These are phyloP conservation scores for Tardiomyces depauwii DNA, from an alignment of 1,139 yeast species.

Conservation along the genomic window DNA sequence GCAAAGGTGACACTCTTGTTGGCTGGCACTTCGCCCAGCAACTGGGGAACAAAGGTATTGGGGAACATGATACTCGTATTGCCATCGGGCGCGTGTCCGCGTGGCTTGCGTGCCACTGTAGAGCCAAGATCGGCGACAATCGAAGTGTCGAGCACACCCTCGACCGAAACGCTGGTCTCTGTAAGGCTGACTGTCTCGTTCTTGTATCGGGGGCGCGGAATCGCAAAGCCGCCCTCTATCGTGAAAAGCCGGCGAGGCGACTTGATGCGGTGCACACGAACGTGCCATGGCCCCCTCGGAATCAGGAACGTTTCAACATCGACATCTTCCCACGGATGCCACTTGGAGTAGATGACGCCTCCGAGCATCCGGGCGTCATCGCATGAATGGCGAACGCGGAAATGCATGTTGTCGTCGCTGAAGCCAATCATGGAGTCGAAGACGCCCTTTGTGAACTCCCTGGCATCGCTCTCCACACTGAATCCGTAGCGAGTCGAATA, in stretches of 20 bases:
- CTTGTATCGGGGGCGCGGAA: background rate
- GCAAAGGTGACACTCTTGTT: slow-evolving; percentile 6
- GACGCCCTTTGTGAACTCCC: slow-evolving; percentile 14
- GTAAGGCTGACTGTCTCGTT: slow-evolving; percentile 4
- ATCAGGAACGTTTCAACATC: slow-evolving; percentile 19
- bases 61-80: slow-evolving; percentile 20
- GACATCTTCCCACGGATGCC: slow-evolving; percentile 20
- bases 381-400: slow-evolving; percentile 11
- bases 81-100: slow-evolving; percentile 18
- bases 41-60: slow-evolving; percentile 12
- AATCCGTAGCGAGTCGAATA: slow-evolving; percentile 24
- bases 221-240: background rate
- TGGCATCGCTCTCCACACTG: slow-evolving; percentile 16
- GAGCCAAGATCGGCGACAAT: slow-evolving; percentile 8
- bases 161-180: slow-evolving; percentile 4
- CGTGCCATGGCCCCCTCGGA: slow-evolving; percentile 16
- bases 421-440: slow-evolving; percentile 14
- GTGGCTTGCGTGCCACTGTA: slow-evolving; percentile 8
- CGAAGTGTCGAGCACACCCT: slow-evolving; percentile 6
- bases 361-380: slow-evolving; percentile 16
- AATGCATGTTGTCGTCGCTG: slow-evolving; percentile 11
- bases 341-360: slow-evolving; percentile 15
- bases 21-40: slow-evolving; percentile 9
- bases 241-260: background rate
- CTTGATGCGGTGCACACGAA: slow-evolving; percentile 17